These are phyloP conservation scores for Jatropha multifida DNA, from an alignment of 441 rosid genomes.

Conservation along the genomic window DNA sequence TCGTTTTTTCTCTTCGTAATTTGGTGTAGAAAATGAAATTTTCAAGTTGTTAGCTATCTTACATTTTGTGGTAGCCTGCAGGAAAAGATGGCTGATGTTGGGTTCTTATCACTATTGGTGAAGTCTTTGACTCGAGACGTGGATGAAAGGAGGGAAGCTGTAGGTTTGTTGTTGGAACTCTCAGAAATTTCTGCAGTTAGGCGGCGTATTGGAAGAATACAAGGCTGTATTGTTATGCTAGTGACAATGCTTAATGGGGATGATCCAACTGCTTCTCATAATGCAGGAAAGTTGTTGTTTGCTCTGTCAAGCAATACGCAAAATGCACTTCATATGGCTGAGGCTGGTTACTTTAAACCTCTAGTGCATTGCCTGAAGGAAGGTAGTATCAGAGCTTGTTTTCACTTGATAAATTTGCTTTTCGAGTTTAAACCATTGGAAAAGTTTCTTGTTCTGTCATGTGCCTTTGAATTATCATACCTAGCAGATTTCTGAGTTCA, in stretches of 20 bases:
- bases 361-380: constrained; percentile 53
- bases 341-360: constrained; percentile 76
- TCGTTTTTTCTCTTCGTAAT: not conserved
- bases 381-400: constrained; percentile 34
- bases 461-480: not conserved
- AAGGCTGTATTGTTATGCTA: constrained; percentile 70
- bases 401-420: not conserved
- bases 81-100: constrained; percentile 63
- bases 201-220: constrained; percentile 59
- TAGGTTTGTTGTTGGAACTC: constrained; percentile 53
- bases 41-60: constrained; percentile 22
- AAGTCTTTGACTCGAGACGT: constrained; percentile 56
- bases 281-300: constrained; percentile 54
- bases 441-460: not conserved
- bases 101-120: constrained; percentile 47
- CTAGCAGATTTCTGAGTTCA: not conserved
- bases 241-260: constrained; percentile 52
- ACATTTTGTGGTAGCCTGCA: constrained; percentile 33
- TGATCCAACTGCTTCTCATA: constrained; percentile 47
- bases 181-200: constrained; percentile 50
- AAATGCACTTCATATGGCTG: constrained; percentile 76
- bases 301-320: constrained; percentile 62
- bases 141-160: constrained; percentile 60
- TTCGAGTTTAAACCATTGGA: too few species aligned
- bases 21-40: constrained; percentile 4